Evolutionary conservation across 495 filamentous ascomycete species (phyloP), one percentile per base, ranked within the genome.

Genomic region (Aspergillus steynii): DNA sequence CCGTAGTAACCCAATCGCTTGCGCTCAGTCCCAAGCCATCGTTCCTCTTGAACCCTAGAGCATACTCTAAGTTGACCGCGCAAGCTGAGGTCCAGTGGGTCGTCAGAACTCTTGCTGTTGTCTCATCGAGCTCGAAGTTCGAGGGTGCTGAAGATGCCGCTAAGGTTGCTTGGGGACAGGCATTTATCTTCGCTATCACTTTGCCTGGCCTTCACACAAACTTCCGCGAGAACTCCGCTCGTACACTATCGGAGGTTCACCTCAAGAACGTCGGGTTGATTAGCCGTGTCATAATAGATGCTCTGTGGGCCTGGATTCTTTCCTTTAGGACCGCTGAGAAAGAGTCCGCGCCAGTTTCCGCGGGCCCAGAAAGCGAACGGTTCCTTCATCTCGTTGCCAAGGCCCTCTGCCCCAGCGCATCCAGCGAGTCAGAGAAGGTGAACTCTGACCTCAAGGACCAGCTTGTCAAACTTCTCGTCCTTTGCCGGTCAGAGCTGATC

Each of bases 231-330:
- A 76, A 83, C 50, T 84, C 90, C 2, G 79, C 78, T 14, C 68
- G 79, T 46, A 68, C 81, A 2, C 74, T 99, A 34, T 81, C 86
- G 0, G 67, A 70, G 20, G 77, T 87, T 20, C 90, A 93, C 67
- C 59, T 80, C 47, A 63, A 77, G 59, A 67, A 85, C 61, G 81
- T 87, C 10, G 71, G 63, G 27, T 61, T 75, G 15, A 80, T 93
- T 27, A 83, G 86, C 0, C 75, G 76, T 15, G 71, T 85, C 51
- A 75, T 96, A 8, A 76, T 91, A 32, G 77, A 81, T 54, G 92
- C 88, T 9, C 70, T 97, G 15, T 98, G 96, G 95, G 80, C 81
- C 37, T 98, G 95, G 94, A 78, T 88, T 20, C 74, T 86, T 55
- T 78, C 83, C 25, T 70, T 85, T 9, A 86, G 90, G 50, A 71